phyloP scores from a whole-genome alignment of 23 red algal genomes.

The Gracilaria gracilis region DNA sequence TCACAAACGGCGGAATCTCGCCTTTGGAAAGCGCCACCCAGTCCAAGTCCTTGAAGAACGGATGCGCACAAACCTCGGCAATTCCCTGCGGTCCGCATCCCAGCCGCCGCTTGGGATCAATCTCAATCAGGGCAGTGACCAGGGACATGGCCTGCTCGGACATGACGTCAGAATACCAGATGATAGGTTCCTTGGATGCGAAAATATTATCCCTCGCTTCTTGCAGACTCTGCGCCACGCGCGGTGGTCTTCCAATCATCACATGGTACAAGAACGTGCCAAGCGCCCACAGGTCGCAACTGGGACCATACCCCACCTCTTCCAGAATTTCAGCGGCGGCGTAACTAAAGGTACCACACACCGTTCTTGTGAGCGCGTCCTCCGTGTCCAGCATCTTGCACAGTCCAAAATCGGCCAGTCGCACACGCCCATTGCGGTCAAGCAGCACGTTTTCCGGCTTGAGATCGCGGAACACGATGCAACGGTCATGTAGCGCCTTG shows the following conservation, averaged over 20 bases:
- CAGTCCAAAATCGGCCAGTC: constrained; percentile 93
- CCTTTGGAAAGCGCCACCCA: constrained; percentile 74
- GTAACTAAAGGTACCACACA: constrained; percentile 93
- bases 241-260: constrained; percentile 79
- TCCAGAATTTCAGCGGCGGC: constrained; percentile 86
- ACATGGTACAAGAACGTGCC: constrained; percentile 92
- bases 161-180: constrained; percentile 80
- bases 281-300: constrained; percentile 87
- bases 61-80: constrained; percentile 80
- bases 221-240: constrained; percentile 67
- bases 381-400: constrained; percentile 77
- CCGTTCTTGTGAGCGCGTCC: constrained; percentile 67
- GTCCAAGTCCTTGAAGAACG: constrained; percentile 88
- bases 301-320: constrained; percentile 67
- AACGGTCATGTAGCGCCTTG: constrained; percentile 77
- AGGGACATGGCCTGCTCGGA: constrained; percentile 79
- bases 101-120: constrained; percentile 59
- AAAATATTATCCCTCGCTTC: constrained; percentile 71
- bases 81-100: constrained; percentile 80
- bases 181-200: constrained; percentile 72
- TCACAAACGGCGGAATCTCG: constrained; percentile 49
- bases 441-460: constrained; percentile 95
- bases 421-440: constrained; percentile 76
- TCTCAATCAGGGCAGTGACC: constrained; percentile 80
- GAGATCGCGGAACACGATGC: constrained; percentile 86